These are phyloP conservation scores for Boletus smithii DNA, from an alignment of 1,284 basidiomycete genomes.

Conservation along the genomic window DNA sequence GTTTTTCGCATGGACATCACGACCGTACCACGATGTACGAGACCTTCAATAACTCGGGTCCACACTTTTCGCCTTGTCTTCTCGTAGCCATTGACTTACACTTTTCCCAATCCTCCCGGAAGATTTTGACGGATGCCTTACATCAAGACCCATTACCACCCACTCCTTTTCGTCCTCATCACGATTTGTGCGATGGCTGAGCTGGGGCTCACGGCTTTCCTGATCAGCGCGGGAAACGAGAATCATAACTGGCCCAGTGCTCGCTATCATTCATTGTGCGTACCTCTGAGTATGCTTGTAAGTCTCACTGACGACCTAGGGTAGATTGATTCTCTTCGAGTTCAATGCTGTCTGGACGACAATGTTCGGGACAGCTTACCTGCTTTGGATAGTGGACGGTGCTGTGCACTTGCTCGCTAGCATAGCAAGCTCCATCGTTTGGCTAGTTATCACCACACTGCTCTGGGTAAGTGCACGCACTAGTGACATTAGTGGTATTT, in stretches of 20 bases:
- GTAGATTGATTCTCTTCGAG: slow-evolving; percentile 57
- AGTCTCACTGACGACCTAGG: slow-evolving; percentile 13
- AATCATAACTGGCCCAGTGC: slow-evolving; percentile 55
- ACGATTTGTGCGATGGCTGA: slow-evolving; percentile 64
- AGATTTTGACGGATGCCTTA: slow-evolving; percentile 35
- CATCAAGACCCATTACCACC: slow-evolving; percentile 57
- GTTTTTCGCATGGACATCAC: slow-evolving; percentile 34
- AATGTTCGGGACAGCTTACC: slow-evolving; percentile 62
- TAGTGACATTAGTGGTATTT: background rate
- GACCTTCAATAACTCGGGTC: slow-evolving; percentile 20
- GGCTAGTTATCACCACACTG: slow-evolving; percentile 59
- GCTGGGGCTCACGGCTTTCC: slow-evolving; percentile 65
- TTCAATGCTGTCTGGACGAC: slow-evolving; percentile 73
- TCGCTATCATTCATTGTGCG: slow-evolving; percentile 65
- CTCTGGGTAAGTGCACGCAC: slow-evolving; percentile 52
- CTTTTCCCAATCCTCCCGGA: slow-evolving; percentile 8
- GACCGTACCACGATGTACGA: slow-evolving; percentile 23
- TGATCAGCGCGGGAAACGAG: slow-evolving; percentile 64
- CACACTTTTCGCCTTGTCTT: slow-evolving; percentile 9
- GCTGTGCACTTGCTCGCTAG: slow-evolving; percentile 64
- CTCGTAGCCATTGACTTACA: slow-evolving; percentile 14
- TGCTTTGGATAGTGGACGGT: slow-evolving; percentile 66
- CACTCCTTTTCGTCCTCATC: slow-evolving; percentile 67
- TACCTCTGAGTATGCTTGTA: slow-evolving; percentile 13
- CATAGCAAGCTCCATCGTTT: slow-evolving; percentile 71